Percentiles rank a stretch among this genome's conserved stretches.
Evolutionary conservation across 2,329 filamentous ascomycete genomes (phyloP).

Genomic region (Bimuria novae-zelandiae): DNA sequence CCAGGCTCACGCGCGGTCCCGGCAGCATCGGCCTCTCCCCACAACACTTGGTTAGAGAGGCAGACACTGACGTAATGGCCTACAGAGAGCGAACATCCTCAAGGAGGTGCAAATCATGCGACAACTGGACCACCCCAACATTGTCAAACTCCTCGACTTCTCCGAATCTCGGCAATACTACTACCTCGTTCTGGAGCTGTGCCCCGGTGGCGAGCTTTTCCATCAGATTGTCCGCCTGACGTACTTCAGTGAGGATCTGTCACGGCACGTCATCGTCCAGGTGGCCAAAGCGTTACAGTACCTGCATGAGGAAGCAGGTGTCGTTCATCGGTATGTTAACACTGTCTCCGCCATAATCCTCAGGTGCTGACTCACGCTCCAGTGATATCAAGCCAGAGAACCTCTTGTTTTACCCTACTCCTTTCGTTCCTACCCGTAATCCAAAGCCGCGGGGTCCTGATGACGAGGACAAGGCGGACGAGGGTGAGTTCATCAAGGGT

Average conservation of each 20-base stretch:
- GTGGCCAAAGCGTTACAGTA: slow-evolving; percentile 95
- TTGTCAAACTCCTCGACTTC: slow-evolving; percentile 91
- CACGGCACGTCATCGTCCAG: slow-evolving; percentile 90
- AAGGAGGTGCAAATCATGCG: slow-evolving; percentile 99
- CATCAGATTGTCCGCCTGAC: slow-evolving; percentile 98
- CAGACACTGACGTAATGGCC: slow-evolving; percentile 49
- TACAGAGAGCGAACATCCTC: slow-evolving; percentile 90
- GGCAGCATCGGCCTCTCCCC: slow-evolving; percentile 28
- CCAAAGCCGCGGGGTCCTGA: slow-evolving; percentile 82
- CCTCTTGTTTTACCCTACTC: slow-evolving; percentile 86
- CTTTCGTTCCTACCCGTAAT: slow-evolving; percentile 76
- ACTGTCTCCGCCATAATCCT: slow-evolving; percentile 7
- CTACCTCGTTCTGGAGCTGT: slow-evolving; percentile 94
- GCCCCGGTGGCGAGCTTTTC: slow-evolving; percentile 94
- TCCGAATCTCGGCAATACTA: slow-evolving; percentile 94
- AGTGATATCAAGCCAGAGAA: slow-evolving; percentile 99
- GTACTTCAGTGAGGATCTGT: slow-evolving; percentile 96
- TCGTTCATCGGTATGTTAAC: slow-evolving; percentile 85
- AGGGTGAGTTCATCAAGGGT: slow-evolving; percentile 87
- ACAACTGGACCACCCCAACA: slow-evolving; percentile 93
- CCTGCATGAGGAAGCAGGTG: slow-evolving; percentile 89
- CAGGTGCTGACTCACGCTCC: slow-evolving; percentile 47
- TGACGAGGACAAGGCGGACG: slow-evolving; percentile 96
- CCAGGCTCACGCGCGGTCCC: slow-evolving; percentile 34
- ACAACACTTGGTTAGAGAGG: slow-evolving; percentile 24